Base-by-base conservation (phyloP, 768 basidiomycete species). In the Boletus reticulatus region DNA sequence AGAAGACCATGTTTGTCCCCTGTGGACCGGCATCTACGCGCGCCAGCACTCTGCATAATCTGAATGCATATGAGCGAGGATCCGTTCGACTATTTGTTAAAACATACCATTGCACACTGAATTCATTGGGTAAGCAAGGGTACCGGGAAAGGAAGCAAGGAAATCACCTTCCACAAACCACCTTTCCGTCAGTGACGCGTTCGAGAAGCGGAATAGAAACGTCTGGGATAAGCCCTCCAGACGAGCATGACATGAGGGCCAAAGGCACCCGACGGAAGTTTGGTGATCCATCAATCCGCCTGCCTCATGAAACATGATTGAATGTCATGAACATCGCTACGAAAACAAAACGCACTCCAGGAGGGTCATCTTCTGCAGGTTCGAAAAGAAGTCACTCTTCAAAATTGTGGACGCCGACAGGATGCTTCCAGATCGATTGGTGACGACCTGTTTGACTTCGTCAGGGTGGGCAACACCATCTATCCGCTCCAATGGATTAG, bases 381-480 rank as follows among this genome's bases (percentile, higher is more conserved):
- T 92, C 7, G 85, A 85, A 79, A 95, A 95, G 78, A 94, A 93
- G 67, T 95, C 93, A 64, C 89, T 92, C 76, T 99, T 99, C 66
- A 98, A 76, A 62, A 98, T 97, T 1, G 94, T 93, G 6, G 86
- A 91, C 2, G 93, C 90, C 13, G 92, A 96, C 0, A 98, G 74
- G 55, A 98, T 90, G 57, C 80, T 83, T 10, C 97, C 97, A 10
- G 83, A 80, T 39, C 97, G 84, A 62, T 88, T 90, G 37, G 84
- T 79, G 32, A 99, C 95, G 4, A 96, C 81, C 57, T 87, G 81
- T 9, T 87, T 84, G 34, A 94, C 94, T 75, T 98, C 97, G 62
- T 98, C 97, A 0, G 92, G 92, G 56, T 91, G 80, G 4, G 91
- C 90, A 47, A 88, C 79, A 20, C 85, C 87, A 48, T 87, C 83